Percentiles rank a stretch among this genome's conserved stretches.
These are phyloP conservation scores for Triticum turgidum DNA, from an alignment of 176 grass and related monocot species.

Conservation along the genomic window DNA sequence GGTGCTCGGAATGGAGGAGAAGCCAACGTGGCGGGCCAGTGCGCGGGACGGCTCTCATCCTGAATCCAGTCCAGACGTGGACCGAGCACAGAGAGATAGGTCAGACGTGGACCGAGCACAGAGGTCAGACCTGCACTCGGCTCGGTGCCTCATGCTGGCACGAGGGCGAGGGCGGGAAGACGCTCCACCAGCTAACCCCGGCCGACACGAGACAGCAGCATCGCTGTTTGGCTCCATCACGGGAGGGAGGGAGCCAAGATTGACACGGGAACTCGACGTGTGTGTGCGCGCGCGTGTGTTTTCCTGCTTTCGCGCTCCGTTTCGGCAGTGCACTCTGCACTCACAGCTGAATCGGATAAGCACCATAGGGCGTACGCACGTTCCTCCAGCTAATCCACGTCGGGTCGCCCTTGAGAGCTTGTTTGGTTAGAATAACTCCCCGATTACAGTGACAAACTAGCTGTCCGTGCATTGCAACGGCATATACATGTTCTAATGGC, in stretches of 20 bases:
- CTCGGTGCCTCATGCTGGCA: not conserved
- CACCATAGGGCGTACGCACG: no score
- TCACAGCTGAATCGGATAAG: not conserved
- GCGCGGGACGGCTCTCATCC: not conserved
- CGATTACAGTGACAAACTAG: no score
- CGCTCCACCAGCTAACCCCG: not conserved
- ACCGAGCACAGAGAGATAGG: not conserved
- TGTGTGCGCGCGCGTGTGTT: not conserved
- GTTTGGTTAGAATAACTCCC: no score
- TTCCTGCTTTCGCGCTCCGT: not conserved
- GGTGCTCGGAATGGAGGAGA: not conserved
- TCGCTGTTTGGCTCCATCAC: conserved; percentile 21
- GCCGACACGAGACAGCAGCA: not conserved
- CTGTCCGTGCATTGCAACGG: no score
- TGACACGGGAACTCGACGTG: not conserved
- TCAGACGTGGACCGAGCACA: not conserved
- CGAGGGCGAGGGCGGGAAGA: not conserved
- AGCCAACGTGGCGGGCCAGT: not conserved
- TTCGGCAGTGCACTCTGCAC: not conserved
- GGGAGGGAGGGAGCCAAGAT: not conserved
- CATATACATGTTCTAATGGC: no score
- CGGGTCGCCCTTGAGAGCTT: no score
- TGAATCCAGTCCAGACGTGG: not conserved
- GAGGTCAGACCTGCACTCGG: not conserved
- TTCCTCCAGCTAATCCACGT: no score